A percentile compares a stretch with the other conserved stretches of the same genome.
These are phyloP conservation scores for Cordyceps militaris DNA, from an alignment of 2,329 filamentous ascomycete species.

Conservation along the genomic window DNA sequence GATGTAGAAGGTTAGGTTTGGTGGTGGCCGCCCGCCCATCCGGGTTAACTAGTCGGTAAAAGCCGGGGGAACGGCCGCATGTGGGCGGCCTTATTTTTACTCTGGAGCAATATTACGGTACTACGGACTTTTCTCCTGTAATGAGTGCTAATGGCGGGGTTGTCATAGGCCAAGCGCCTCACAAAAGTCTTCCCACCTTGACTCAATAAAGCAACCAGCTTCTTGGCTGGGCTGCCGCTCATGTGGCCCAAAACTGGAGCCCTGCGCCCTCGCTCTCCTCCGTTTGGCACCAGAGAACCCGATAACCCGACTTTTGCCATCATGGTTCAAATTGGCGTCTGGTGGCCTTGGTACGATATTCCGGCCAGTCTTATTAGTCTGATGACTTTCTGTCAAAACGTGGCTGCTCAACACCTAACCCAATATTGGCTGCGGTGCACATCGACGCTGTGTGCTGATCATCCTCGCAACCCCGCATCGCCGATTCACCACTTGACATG, in stretches of 20 bases:
- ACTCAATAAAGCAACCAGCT: not conserved
- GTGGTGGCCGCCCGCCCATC: not conserved
- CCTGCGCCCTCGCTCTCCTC: not conserved
- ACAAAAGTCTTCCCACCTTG: not conserved
- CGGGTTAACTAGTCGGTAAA: slow-evolving; percentile 18
- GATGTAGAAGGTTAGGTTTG: not conserved
- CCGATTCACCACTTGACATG: not conserved
- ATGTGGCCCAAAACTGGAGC: slow-evolving; percentile 3
- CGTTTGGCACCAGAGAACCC: not conserved
- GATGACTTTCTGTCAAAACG: not conserved
- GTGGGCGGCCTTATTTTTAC: not conserved
- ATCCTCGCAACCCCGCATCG: not conserved
- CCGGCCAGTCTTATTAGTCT: not conserved
- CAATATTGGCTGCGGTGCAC: not conserved
- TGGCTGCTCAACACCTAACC: not conserved
- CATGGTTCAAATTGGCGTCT: not conserved
- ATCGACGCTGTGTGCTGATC: not conserved
- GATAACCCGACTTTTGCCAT: not conserved
- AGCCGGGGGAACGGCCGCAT: slow-evolving; percentile 15
- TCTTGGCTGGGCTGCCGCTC: not conserved
- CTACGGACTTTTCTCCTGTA: slow-evolving; percentile 9
- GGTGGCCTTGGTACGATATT: not conserved
- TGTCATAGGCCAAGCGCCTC: slow-evolving; percentile 23
- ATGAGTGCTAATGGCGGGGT: slow-evolving; percentile 27
- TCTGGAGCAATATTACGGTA: too few relatives aligned